These are phyloP conservation scores for Agroathelia rolfsii DNA, from an alignment of 1,284 basidiomycete genomes.

Conservation along the genomic window DNA sequence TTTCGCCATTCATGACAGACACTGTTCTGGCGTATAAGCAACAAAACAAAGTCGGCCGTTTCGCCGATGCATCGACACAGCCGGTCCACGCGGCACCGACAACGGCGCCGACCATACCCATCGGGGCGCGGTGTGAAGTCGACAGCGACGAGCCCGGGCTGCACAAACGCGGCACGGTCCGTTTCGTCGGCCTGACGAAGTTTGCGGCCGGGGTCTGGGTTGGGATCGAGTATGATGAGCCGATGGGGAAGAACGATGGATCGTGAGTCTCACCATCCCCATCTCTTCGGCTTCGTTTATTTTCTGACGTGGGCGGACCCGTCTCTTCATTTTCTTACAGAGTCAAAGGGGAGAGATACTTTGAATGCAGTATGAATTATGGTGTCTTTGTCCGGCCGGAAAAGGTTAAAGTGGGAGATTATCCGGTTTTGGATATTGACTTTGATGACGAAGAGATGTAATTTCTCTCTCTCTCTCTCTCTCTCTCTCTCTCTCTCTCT, in stretches of 20 bases:
- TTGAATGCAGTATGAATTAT: conserved; percentile 65
- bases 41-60: conserved; percentile 82
- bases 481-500: conserved; percentile 16
- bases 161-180: conserved; percentile 74
- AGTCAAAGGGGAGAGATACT: conserved; percentile 81
- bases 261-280: conserved; percentile 46
- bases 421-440: conserved; percentile 70
- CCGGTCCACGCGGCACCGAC: conserved; percentile 24
- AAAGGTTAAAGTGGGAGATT: conserved; percentile 79
- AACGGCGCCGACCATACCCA: conserved; percentile 26
- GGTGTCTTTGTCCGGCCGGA: conserved; percentile 87
- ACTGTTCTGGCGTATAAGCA: conserved; percentile 89
- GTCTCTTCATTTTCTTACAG: conserved; percentile 30
- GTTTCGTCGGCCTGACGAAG: conserved; percentile 74
- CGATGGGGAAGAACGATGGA: conserved; percentile 92
- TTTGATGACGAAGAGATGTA: conserved; percentile 75
- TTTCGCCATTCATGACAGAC: conserved; percentile 37
- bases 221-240: conserved; percentile 94
- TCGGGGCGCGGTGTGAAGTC: conserved; percentile 79
- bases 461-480: conserved; percentile 33
- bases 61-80: conserved; percentile 46
- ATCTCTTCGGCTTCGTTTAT: conserved; percentile 1
- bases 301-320: no score
- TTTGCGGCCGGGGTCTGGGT: conserved; percentile 80
- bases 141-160: conserved; percentile 57